Percentiles rank a stretch among this genome's conserved stretches.
These are phyloP conservation scores for Wallacemonas rigidus DNA, from an alignment of 208 protist species.

Conservation along the genomic window DNA sequence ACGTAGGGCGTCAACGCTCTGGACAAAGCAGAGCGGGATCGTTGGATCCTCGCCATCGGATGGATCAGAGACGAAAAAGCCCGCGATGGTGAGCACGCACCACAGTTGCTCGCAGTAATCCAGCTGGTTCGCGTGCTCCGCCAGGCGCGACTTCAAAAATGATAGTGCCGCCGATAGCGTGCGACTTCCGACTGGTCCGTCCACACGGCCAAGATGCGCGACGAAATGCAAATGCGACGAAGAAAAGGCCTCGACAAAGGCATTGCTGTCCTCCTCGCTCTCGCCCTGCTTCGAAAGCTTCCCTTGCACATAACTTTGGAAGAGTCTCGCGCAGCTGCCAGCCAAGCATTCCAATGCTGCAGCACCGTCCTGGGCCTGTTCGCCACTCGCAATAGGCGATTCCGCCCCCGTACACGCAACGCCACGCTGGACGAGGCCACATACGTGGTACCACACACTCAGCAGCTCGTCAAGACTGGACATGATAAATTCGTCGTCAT, in stretches of 20 bases:
- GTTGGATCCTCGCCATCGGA: conserved; percentile 71
- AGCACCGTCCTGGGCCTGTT: neutral
- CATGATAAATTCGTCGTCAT: conserved; percentile 65
- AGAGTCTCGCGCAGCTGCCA: neutral
- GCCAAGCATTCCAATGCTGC: neutral
- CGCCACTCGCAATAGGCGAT: neutral
- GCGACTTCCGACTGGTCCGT: neutral
- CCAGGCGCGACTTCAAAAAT: neutral
- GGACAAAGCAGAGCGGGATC: conserved; percentile 72
- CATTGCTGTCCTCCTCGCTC: conserved; percentile 50
- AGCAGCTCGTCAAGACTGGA: conserved; percentile 71
- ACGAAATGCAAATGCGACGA: conserved; percentile 70
- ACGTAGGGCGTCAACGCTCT: conserved; percentile 32
- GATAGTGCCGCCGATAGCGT: neutral
- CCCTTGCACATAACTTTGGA: conserved; percentile 12
- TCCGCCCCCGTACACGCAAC: neutral
- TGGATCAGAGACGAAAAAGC: conserved; percentile 67
- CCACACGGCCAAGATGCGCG: conserved; percentile 63
- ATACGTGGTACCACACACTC: conserved; percentile 42
- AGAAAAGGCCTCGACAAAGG: conserved; percentile 63
- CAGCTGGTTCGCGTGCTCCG: neutral
- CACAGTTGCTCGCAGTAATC: conserved; percentile 50
- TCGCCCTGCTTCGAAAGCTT: conserved; percentile 8
- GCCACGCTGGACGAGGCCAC: conserved; percentile 4
- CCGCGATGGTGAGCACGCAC: conserved; percentile 57